Percentiles rank a stretch among this genome's conserved stretches.
Conservation (phyloP, 345 rosid genomes). For the Arabis hirsuta region DNA sequence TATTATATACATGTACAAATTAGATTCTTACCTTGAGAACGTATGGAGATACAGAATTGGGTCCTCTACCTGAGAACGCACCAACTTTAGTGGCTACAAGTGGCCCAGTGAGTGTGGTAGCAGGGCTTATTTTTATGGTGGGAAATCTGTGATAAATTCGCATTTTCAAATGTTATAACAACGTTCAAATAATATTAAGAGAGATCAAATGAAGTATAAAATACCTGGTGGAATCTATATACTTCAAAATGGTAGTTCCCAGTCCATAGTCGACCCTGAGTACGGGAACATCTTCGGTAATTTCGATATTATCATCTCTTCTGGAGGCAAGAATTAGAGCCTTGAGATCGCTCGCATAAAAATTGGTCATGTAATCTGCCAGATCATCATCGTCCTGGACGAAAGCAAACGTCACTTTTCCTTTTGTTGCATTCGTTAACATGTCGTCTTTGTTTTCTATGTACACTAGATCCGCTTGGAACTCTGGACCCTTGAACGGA, state of each 20-base stretch:
- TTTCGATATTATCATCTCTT: neutral
- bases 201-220: too few relatives aligned
- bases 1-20: neutral
- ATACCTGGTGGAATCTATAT: slow-evolving; percentile 10
- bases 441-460: neutral
- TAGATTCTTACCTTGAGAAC: slow-evolving; percentile 40
- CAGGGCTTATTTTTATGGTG: slow-evolving; percentile 29
- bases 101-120: slow-evolving; percentile 31
- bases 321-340: slow-evolving; percentile 29
- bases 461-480: slow-evolving; percentile 10
- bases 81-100: slow-evolving; percentile 38
- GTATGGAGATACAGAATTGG: slow-evolving; percentile 37
- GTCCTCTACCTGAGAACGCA: slow-evolving; percentile 39
- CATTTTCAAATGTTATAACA: too few relatives aligned
- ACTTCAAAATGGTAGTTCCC: slow-evolving; percentile 22
- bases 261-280: slow-evolving; percentile 17
- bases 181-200: slow-evolving; percentile 21
- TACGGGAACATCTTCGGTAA: neutral
- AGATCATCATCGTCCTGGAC: neutral
- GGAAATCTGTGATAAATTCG: slow-evolving; percentile 9
- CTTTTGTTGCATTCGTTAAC: slow-evolving; percentile 37
- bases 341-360: neutral
- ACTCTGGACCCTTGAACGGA: neutral
- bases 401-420: slow-evolving; percentile 50
- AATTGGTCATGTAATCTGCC: slow-evolving; percentile 17